phyloP scores from a whole-genome alignment of 2,329 filamentous ascomycete species.

The Pseudomassariella vexata region DNA sequence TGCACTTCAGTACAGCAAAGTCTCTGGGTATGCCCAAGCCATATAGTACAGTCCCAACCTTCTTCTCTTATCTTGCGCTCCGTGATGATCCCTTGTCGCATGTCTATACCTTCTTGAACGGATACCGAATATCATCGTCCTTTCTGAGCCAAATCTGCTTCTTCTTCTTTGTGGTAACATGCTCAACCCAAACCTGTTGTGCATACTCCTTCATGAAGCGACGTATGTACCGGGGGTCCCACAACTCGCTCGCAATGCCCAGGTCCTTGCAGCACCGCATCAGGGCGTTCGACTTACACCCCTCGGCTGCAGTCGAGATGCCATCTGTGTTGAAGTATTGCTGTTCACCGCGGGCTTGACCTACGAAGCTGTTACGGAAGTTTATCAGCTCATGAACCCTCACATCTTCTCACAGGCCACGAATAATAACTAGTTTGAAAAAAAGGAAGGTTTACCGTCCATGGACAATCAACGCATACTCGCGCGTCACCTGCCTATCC shows the following conservation, averaged over 20 bases:
- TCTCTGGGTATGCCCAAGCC: background rate
- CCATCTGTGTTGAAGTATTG: slow-evolving; percentile 86
- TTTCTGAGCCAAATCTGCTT: slow-evolving; percentile 82
- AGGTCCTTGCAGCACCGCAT: slow-evolving; percentile 99
- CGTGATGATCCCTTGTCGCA: too few species aligned
- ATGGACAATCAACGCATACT: slow-evolving; percentile 86
- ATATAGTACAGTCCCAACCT: background rate
- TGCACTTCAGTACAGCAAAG: too few species aligned
- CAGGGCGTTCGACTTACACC: slow-evolving; percentile 94
- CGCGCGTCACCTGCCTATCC: slow-evolving; percentile 74
- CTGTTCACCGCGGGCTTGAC: slow-evolving; percentile 89
- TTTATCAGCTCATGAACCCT: background rate
- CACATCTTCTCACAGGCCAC: background rate
- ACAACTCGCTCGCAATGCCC: slow-evolving; percentile 88
- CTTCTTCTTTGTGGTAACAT: slow-evolving; percentile 80
- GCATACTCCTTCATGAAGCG: slow-evolving; percentile 70
- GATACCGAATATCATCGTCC: slow-evolving; percentile 66
- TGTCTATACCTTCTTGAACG: slow-evolving; percentile 51
- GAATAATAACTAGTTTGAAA: background rate
- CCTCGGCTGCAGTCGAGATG: slow-evolving; percentile 90
- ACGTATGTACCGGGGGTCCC: slow-evolving; percentile 89
- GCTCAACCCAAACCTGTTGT: slow-evolving; percentile 85
- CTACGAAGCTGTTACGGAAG: slow-evolving; percentile 63
- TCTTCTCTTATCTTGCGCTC: too few species aligned
- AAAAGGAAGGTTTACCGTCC: slow-evolving; percentile 59